These are phyloP conservation scores for Vaccinium vitisidaea DNA, from an alignment of 148 eudicot species.

Conservation along the genomic window DNA sequence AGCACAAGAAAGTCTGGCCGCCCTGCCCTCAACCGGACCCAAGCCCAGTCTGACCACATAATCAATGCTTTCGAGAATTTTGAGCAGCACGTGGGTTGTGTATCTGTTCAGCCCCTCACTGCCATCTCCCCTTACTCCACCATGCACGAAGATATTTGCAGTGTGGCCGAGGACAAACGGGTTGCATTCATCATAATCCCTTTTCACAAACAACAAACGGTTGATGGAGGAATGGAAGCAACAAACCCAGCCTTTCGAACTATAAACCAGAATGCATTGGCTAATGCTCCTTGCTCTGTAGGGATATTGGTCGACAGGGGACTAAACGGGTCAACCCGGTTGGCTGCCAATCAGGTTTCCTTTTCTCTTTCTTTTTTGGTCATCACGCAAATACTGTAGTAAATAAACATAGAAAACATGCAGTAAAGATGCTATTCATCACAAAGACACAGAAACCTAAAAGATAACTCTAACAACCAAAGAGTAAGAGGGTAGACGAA, in stretches of 20 bases:
- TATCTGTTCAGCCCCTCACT: slow-evolving; percentile 32
- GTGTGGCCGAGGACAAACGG: slow-evolving; percentile 32
- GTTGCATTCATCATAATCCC: slow-evolving; percentile 32
- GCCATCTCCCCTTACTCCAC: slow-evolving; percentile 35
- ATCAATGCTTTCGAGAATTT: slow-evolving; percentile 46
- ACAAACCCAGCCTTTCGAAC: slow-evolving; percentile 25
- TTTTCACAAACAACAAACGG: slow-evolving; percentile 38
- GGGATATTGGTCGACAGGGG: slow-evolving; percentile 40
- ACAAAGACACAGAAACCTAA: not conserved
- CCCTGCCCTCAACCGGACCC: slow-evolving; percentile 61
- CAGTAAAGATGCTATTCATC: not conserved
- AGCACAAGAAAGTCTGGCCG: slow-evolving; percentile 53
- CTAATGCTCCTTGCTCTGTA: slow-evolving; percentile 36
- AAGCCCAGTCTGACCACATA: slow-evolving; percentile 86
- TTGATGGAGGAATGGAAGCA: slow-evolving; percentile 38
- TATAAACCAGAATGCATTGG: slow-evolving; percentile 32
- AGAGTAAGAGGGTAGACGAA: not conserved
- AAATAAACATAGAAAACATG: not conserved
- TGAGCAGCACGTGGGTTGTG: slow-evolving; percentile 27
- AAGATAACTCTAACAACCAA: not conserved
- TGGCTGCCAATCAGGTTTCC: slow-evolving; percentile 18
- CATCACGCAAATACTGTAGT: not conserved
- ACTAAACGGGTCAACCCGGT: slow-evolving; percentile 29
- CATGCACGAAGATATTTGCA: slow-evolving; percentile 43
- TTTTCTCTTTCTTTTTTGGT: not conserved